phyloP scores from a whole-genome alignment of 805 yeast genomes.

The Naumovozyma castellii region DNA sequence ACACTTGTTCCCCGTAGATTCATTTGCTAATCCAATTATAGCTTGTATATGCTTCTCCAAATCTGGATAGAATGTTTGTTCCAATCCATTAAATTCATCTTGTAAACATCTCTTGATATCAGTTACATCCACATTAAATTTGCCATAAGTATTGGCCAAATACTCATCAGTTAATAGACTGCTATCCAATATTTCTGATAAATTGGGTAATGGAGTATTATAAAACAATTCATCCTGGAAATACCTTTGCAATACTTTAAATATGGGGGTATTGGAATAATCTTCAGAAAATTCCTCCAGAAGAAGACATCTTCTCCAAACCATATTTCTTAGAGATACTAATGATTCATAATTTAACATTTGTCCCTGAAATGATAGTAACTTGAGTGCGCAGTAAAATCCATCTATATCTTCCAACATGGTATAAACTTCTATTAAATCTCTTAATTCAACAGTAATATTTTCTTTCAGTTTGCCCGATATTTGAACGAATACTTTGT shows the following conservation, averaged over 20 bases:
- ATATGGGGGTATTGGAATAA: conserved; percentile 37
- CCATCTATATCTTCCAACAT: conserved; percentile 32
- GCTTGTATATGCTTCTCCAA: conserved; percentile 28
- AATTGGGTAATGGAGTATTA: conserved; percentile 27
- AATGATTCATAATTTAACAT: conserved; percentile 26
- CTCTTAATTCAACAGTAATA: conserved; percentile 34
- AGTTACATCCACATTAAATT: conserved; percentile 4
- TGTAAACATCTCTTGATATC: conserved; percentile 14
- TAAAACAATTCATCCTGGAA: conserved; percentile 30
- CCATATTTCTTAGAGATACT: conserved; percentile 27
- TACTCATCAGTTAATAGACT: conserved; percentile 10
- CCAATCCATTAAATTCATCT: conserved; percentile 4
- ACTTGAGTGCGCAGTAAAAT: conserved; percentile 41
- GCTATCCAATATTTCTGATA: conserved; percentile 8
- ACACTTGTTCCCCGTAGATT: conserved; percentile 27
- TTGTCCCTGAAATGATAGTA: conserved; percentile 34
- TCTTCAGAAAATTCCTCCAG: conserved; percentile 48
- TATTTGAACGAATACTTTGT: conserved; percentile 17
- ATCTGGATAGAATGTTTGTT: conserved; percentile 2
- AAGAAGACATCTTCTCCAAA: conserved; percentile 54
- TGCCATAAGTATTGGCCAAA: conserved; percentile 11
- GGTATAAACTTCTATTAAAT: conserved; percentile 45
- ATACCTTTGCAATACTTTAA: conserved; percentile 34
- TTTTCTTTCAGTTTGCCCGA: conserved; percentile 21
- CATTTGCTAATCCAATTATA: conserved; percentile 32